Percentiles rank a stretch among this genome's conserved stretches.
phyloP scores from a whole-genome alignment of 345 rosid genomes.

The Eucalyptus marginata region DNA sequence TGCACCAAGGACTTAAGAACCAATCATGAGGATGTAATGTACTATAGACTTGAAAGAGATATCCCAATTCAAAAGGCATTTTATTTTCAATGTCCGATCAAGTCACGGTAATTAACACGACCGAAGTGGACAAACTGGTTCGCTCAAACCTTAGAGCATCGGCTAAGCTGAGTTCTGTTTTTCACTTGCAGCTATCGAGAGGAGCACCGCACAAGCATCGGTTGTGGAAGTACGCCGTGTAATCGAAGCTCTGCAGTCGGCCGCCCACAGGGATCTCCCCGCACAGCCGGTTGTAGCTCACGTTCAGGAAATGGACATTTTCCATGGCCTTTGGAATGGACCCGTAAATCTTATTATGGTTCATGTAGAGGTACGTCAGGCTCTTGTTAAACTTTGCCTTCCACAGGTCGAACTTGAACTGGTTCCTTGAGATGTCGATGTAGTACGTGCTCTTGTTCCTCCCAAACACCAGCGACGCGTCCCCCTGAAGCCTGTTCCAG shows the following conservation, averaged over 20 bases:
- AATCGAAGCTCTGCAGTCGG: slow-evolving; percentile 11
- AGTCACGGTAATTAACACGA: neutral
- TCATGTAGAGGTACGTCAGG: neutral
- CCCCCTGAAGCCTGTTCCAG: slow-evolving; percentile 1
- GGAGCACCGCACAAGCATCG: slow-evolving; percentile 78
- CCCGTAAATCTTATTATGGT: neutral
- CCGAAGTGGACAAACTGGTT: neutral
- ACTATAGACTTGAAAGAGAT: neutral
- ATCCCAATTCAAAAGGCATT: neutral
- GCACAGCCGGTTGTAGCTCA: slow-evolving; percentile 1
- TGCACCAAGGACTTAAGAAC: neutral
- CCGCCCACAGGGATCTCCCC: neutral
- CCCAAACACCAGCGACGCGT: neutral
- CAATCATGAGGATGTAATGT: neutral
- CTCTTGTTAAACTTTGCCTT: neutral
- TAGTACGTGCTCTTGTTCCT: neutral
- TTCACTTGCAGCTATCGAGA: slow-evolving; percentile 7
- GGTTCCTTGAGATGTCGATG: neutral
- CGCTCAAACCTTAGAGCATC: neutral
- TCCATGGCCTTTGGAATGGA: neutral
- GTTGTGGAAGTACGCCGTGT: slow-evolving; percentile 41
- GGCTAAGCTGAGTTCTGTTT: neutral
- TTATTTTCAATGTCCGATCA: neutral
- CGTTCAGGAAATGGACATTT: neutral
- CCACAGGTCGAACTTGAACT: neutral